A percentile compares a stretch with the other conserved stretches of the same genome.
These are phyloP conservation scores for Podaxis sp. DNA, from an alignment of 768 basidiomycete genomes.

Conservation along the genomic window DNA sequence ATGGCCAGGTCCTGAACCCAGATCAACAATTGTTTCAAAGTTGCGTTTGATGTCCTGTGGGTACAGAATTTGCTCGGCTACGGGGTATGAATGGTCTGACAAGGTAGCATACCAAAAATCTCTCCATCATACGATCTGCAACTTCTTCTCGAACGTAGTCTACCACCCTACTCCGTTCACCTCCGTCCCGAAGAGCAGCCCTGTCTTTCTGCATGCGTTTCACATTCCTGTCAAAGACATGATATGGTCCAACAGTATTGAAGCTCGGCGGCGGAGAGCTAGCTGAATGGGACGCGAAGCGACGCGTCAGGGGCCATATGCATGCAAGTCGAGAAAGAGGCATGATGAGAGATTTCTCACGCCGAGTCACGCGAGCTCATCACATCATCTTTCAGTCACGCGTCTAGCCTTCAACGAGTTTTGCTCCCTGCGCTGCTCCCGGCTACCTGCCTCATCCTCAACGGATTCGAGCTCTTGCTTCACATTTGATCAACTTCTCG, in stretches of 20 bases:
- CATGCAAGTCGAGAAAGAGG: slow-evolving; percentile 22
- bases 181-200: slow-evolving; percentile 58
- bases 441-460: background rate
- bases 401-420: background rate
- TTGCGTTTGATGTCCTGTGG: slow-evolving; percentile 86
- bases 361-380: background rate
- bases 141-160: slow-evolving; percentile 93
- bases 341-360: slow-evolving; percentile 20
- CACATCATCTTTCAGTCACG: background rate
- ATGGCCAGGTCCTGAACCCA: slow-evolving; percentile 91
- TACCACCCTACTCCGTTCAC: slow-evolving; percentile 67
- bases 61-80: slow-evolving; percentile 8
- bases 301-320: slow-evolving; percentile 26
- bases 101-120: slow-evolving; percentile 64
- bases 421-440: background rate
- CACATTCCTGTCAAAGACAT: slow-evolving; percentile 82
- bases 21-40: slow-evolving; percentile 78
- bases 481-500: background rate
- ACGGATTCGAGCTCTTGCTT: background rate
- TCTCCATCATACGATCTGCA: slow-evolving; percentile 87
- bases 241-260: slow-evolving; percentile 61
- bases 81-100: background rate
- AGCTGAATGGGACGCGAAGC: slow-evolving; percentile 50
- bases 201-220: slow-evolving; percentile 80
- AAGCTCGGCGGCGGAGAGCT: slow-evolving; percentile 40